phyloP scores from a whole-genome alignment of 495 filamentous ascomycete genomes.

The Lepidopterella palustris region DNA sequence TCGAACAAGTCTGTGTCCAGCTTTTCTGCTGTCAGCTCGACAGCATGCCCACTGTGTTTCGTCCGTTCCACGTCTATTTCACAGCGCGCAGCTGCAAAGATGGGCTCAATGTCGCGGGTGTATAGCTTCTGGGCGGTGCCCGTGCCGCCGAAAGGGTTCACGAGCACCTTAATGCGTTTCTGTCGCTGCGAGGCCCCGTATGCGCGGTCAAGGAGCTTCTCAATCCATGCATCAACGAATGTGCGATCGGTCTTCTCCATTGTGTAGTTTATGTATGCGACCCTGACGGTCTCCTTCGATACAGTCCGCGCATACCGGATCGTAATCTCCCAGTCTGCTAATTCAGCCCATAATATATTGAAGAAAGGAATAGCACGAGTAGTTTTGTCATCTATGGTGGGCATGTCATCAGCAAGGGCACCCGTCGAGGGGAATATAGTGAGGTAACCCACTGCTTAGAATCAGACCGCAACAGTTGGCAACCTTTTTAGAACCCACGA shows the following conservation, averaged over 20 bases:
- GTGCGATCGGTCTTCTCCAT: constrained; percentile 48
- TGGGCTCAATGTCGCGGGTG: constrained; percentile 65
- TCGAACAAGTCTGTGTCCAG: constrained; percentile 78
- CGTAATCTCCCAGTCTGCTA: constrained; percentile 52
- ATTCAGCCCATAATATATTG: constrained; percentile 77
- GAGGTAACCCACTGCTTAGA: constrained; percentile 34
- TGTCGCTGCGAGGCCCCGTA: constrained; percentile 65
- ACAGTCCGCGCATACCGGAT: constrained; percentile 63
- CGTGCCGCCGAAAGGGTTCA: constrained; percentile 87
- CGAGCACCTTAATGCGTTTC: constrained; percentile 76
- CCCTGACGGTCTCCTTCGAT: constrained; percentile 51
- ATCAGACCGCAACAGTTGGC: constrained; percentile 44
- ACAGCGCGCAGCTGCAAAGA: constrained; percentile 78
- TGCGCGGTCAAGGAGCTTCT: constrained; percentile 56
- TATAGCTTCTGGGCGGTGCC: constrained; percentile 71
- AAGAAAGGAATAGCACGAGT: constrained; percentile 61
- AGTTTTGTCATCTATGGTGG: constrained; percentile 29
- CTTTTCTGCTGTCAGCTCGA: constrained; percentile 62
- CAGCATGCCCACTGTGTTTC: constrained; percentile 65
- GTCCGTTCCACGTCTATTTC: constrained; percentile 70
- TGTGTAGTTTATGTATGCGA: constrained; percentile 54
- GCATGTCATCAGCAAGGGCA: background rate
- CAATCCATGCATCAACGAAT: constrained; percentile 53
- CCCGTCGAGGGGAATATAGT: background rate
- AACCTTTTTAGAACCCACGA: constrained; percentile 34